Evolutionary conservation across 352 stramenopile genomes (phyloP).

Genomic region (Globisporangium perplexum): DNA sequence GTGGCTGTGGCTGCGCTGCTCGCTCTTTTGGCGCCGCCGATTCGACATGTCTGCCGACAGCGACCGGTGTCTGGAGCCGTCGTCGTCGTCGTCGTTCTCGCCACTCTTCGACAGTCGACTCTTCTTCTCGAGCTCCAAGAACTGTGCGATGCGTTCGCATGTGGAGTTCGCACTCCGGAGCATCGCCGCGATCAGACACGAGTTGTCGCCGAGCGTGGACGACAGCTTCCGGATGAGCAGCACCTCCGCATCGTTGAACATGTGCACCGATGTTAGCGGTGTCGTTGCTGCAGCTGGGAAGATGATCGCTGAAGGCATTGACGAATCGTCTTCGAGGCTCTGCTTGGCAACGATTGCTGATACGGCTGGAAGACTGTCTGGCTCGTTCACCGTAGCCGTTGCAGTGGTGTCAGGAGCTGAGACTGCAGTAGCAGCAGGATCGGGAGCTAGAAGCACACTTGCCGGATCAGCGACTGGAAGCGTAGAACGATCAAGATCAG

Average conservation of each 20-base stretch:
- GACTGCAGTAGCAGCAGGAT: background rate
- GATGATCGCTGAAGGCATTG: background rate
- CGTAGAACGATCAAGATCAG: no score
- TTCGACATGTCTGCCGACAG: slow-evolving; percentile 8
- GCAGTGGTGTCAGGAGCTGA: no score
- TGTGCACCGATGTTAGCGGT: background rate
- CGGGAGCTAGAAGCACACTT: no score
- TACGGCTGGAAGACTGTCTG: no score
- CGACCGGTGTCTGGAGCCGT: background rate
- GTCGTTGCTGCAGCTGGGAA: background rate
- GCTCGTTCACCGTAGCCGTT: no score
- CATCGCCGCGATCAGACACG: slow-evolving; percentile 38
- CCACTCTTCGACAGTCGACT: background rate
- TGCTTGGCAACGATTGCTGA: background rate
- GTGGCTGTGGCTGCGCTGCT: slow-evolving; percentile 6
- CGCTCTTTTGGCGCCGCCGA: slow-evolving; percentile 15
- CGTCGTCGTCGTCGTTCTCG: slow-evolving; percentile 2
- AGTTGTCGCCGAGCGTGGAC: slow-evolving; percentile 28
- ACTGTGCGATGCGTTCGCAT: slow-evolving; percentile 23
- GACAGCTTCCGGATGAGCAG: slow-evolving; percentile 48
- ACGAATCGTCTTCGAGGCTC: background rate
- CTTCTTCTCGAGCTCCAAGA: slow-evolving; percentile 17
- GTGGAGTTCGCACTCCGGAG: slow-evolving; percentile 28
- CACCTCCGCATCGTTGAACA: slow-evolving; percentile 26
- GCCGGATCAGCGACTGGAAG: background rate